Evolutionary conservation across 805 yeast genomes (phyloP).

Genomic region (Wilhelminamyces savonicus): DNA sequence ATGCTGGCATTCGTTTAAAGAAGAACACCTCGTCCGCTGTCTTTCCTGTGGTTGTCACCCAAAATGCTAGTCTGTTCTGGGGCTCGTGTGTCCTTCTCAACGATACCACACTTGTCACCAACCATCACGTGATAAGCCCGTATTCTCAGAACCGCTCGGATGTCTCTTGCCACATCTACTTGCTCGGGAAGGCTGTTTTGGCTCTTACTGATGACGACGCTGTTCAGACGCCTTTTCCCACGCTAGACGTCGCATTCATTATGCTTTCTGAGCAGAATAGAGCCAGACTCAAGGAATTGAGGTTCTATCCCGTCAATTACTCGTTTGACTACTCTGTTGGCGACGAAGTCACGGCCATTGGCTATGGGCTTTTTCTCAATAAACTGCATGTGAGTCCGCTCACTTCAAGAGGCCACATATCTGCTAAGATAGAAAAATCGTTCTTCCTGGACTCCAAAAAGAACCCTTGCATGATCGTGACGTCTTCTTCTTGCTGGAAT

Average conservation of each 20-base stretch:
- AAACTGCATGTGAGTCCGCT: constrained; percentile 18
- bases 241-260: constrained; percentile 35
- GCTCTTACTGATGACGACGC: constrained; percentile 8
- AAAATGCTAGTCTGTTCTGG: constrained; percentile 19
- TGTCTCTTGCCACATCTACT: constrained; percentile 3
- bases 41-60: constrained; percentile 1
- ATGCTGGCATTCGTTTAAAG: too few relatives aligned
- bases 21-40: not conserved
- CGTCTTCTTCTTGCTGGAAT: constrained; percentile 43
- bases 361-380: constrained; percentile 36
- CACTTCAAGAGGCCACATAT: constrained; percentile 24
- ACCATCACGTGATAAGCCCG: constrained; percentile 33
- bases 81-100: constrained; percentile 37
- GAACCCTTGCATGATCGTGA: constrained; percentile 18
- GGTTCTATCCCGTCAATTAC: constrained; percentile 1
- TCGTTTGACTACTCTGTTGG: constrained; percentile 5
- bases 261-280: constrained; percentile 7
- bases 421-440: too few relatives aligned
- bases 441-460: constrained; percentile 4
- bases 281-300: not conserved
- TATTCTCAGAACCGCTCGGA: constrained; percentile 3
- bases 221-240: constrained; percentile 22
- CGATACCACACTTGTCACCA: constrained; percentile 28
- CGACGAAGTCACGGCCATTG: constrained; percentile 23
- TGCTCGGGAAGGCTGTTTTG: constrained; percentile 3